Percentiles rank a stretch among this genome's conserved stretches.
Evolutionary conservation across 2,329 filamentous ascomycete species (phyloP).

Genomic region (Aspergillus luchuensis): DNA sequence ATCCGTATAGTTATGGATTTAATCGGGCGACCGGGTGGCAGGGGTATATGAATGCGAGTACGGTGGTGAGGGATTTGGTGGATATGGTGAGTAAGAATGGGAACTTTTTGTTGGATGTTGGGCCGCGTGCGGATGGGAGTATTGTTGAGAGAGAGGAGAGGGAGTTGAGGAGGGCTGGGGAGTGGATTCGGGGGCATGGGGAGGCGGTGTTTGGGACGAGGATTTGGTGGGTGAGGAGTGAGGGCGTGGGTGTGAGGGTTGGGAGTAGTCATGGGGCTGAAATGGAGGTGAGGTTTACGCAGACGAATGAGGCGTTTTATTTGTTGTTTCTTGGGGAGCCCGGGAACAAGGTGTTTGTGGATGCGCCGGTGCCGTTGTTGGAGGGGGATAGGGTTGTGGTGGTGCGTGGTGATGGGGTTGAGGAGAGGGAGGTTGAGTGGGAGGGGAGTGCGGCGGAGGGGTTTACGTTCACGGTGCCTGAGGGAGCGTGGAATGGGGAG

Average conservation of each 20-base stretch:
- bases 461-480: neutral
- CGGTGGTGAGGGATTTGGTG: slow-evolving; percentile 52
- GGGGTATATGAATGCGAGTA: slow-evolving; percentile 56
- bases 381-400: slow-evolving; percentile 52
- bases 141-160: slow-evolving; percentile 54
- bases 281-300: slow-evolving; percentile 52
- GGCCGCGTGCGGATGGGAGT: slow-evolving; percentile 57
- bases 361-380: slow-evolving; percentile 49
- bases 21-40: slow-evolving; percentile 56
- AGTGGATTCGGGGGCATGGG: slow-evolving; percentile 56
- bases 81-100: slow-evolving; percentile 60
- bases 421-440: neutral
- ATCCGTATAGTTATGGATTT: slow-evolving; percentile 62
- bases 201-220: slow-evolving; percentile 62
- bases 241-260: slow-evolving; percentile 30
- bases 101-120: slow-evolving; percentile 60
- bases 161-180: slow-evolving; percentile 54
- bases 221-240: slow-evolving; percentile 54
- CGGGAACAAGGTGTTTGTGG: slow-evolving; percentile 45
- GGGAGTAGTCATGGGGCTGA: slow-evolving; percentile 18
- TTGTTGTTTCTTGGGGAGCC: slow-evolving; percentile 51
- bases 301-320: slow-evolving; percentile 57
- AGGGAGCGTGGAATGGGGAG: neutral
- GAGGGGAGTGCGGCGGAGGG: neutral
- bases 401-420: slow-evolving; percentile 33